Conservation (phyloP, 192 early-diverging fungal genomes). For the Umbelopsis sp. region DNA sequence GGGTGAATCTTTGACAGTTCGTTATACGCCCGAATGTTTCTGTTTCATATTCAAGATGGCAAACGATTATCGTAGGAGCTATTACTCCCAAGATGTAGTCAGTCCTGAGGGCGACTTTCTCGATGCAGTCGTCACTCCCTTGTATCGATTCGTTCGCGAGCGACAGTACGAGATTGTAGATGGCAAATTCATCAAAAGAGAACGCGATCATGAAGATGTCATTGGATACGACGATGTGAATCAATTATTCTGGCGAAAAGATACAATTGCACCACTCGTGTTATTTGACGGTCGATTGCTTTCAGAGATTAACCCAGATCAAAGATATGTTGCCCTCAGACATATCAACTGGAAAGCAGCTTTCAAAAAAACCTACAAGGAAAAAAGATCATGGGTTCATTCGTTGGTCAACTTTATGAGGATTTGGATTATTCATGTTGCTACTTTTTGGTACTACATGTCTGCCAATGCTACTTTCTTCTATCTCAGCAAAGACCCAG, state of each 20-base stretch:
- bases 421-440: conserved; percentile 73
- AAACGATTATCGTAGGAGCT: conserved; percentile 30
- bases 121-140: conserved; percentile 59
- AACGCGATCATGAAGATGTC: conserved; percentile 65
- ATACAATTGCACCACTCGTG: conserved; percentile 51
- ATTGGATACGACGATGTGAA: conserved; percentile 77
- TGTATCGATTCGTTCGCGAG: conserved; percentile 67
- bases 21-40: conserved; percentile 65
- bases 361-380: conserved; percentile 70
- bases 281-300: conserved; percentile 56
- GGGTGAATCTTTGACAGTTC: conserved; percentile 66
- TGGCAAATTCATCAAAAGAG: conserved; percentile 63
- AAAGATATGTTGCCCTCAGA: conserved; percentile 56
- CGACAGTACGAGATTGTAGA: conserved; percentile 62
- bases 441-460: conserved; percentile 72
- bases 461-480: conserved; percentile 60
- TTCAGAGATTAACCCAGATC: conserved; percentile 54
- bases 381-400: conserved; percentile 68
- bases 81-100: conserved; percentile 16
- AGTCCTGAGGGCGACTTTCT: conserved; percentile 61
- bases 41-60: conserved; percentile 71
- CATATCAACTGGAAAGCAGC: conserved; percentile 62
- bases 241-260: conserved; percentile 68
- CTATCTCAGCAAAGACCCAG: conserved; percentile 33
- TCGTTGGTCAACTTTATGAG: conserved; percentile 70